These are phyloP conservation scores for Aspergillus pseudonomiae DNA, from an alignment of 2,329 filamentous ascomycete species.

Conservation along the genomic window DNA sequence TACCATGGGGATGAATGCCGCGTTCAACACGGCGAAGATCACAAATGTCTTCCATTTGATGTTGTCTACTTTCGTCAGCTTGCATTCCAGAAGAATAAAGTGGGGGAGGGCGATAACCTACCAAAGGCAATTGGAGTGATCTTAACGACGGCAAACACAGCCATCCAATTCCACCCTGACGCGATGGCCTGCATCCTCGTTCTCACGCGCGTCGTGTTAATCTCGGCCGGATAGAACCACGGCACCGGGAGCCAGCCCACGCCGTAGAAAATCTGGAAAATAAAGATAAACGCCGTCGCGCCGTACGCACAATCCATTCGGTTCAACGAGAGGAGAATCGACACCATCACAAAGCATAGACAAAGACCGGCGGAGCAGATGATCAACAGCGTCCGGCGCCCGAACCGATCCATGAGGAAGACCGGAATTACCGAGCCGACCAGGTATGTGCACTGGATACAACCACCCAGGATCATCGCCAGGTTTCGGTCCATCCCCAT, in stretches of 20 bases:
- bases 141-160: slow-evolving; percentile 36
- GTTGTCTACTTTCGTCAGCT: slow-evolving; percentile 30
- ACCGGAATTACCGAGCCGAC: slow-evolving; percentile 47
- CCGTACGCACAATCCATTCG: slow-evolving; percentile 40
- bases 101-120: slow-evolving; percentile 15
- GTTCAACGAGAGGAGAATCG: slow-evolving; percentile 42
- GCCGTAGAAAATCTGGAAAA: slow-evolving; percentile 51
- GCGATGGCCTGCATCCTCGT: slow-evolving; percentile 46
- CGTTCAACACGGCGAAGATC: slow-evolving; percentile 30
- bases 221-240: slow-evolving; percentile 49
- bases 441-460: slow-evolving; percentile 44
- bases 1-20: slow-evolving; percentile 52
- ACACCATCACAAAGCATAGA: slow-evolving; percentile 47
- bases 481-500: slow-evolving; percentile 50
- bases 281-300: slow-evolving; percentile 49
- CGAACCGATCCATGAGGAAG: slow-evolving; percentile 46
- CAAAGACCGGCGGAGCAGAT: slow-evolving; percentile 45
- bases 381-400: slow-evolving; percentile 47
- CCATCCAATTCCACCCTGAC: slow-evolving; percentile 41
- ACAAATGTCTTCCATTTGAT: slow-evolving; percentile 36
- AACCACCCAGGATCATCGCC: slow-evolving; percentile 57
- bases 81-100: slow-evolving; percentile 1
- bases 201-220: slow-evolving; percentile 46
- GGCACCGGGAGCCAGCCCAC: slow-evolving; percentile 49
- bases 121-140: slow-evolving; percentile 30